phyloP scores from a whole-genome alignment of 2,329 filamentous ascomycete genomes.

The Fusarium mangiferae region DNA sequence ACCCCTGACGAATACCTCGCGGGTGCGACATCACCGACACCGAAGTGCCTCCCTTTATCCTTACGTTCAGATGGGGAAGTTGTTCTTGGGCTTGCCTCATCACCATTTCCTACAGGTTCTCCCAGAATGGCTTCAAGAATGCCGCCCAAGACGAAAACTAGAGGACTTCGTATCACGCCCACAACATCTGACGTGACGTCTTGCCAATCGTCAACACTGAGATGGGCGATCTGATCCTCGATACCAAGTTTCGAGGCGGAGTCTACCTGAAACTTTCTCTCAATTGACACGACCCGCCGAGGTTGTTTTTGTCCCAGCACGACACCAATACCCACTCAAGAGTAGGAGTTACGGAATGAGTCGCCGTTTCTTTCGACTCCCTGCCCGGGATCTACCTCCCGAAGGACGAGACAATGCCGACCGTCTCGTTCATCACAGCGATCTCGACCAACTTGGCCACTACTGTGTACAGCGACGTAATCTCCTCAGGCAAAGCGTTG shows the following conservation, averaged over 20 bases:
- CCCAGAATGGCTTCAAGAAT: fast-evolving
- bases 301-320: neutral
- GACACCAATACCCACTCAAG: fast-evolving
- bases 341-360: neutral
- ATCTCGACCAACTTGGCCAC: fast-evolving
- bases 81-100: fast-evolving
- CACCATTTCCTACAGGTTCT: fast-evolving
- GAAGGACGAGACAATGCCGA: fast-evolving
- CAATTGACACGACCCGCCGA: neutral
- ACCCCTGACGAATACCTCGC: too few relatives aligned
- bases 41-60: too few relatives aligned
- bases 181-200: neutral
- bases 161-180: neutral
- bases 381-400: neutral
- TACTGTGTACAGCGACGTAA: neutral
- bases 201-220: neutral
- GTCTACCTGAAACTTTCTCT: conserved; percentile 8
- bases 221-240: neutral
- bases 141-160: neutral
- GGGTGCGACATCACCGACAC: too few relatives aligned
- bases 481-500: fast-evolving
- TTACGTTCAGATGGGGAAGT: too few relatives aligned
- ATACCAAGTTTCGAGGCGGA: neutral
- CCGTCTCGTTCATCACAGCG: fast-evolving
- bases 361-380: neutral